A percentile compares a stretch with the other conserved stretches of the same genome.
These are phyloP conservation scores for Flueggea neowawraea DNA, from an alignment of 441 rosid genomes.

Conservation along the genomic window DNA sequence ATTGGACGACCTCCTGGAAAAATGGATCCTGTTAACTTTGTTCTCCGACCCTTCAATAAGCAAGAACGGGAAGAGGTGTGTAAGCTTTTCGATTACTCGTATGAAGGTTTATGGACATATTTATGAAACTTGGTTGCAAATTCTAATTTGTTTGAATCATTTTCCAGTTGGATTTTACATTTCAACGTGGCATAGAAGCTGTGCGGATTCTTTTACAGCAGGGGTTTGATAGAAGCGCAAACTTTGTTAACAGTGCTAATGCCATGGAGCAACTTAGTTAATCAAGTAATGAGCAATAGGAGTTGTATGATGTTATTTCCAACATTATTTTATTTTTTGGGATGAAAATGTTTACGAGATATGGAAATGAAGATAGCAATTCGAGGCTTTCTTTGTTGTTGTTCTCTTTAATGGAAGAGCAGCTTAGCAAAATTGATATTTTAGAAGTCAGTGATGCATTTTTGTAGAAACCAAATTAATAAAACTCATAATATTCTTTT, in stretches of 20 bases:
- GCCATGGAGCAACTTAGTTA: slow-evolving; percentile 55
- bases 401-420: too few relatives aligned
- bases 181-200: slow-evolving; percentile 65
- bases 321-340: too few relatives aligned
- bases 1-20: slow-evolving; percentile 96
- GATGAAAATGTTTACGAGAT: too few relatives aligned
- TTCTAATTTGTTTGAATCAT: too few relatives aligned
- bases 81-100: background rate
- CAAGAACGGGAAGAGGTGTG: slow-evolving; percentile 78
- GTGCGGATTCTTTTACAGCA: slow-evolving; percentile 65
- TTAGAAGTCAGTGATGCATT: too few relatives aligned
- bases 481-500: too few relatives aligned
- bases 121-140: too few relatives aligned
- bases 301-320: too few relatives aligned
- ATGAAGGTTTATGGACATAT: background rate
- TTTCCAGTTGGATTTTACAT: slow-evolving; percentile 73
- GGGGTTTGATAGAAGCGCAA: slow-evolving; percentile 82
- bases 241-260: slow-evolving; percentile 71
- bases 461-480: too few relatives aligned
- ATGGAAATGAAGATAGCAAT: too few relatives aligned
- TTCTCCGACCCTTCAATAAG: slow-evolving; percentile 66
- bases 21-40: slow-evolving; percentile 72
- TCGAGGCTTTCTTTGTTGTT: too few relatives aligned
- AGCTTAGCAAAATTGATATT: too few relatives aligned
- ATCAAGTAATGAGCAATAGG: background rate